A percentile compares a stretch with the other conserved stretches of the same genome.
These are phyloP conservation scores for Hysterium pulicare DNA, from an alignment of 2,329 filamentous ascomycete species.

Conservation along the genomic window DNA sequence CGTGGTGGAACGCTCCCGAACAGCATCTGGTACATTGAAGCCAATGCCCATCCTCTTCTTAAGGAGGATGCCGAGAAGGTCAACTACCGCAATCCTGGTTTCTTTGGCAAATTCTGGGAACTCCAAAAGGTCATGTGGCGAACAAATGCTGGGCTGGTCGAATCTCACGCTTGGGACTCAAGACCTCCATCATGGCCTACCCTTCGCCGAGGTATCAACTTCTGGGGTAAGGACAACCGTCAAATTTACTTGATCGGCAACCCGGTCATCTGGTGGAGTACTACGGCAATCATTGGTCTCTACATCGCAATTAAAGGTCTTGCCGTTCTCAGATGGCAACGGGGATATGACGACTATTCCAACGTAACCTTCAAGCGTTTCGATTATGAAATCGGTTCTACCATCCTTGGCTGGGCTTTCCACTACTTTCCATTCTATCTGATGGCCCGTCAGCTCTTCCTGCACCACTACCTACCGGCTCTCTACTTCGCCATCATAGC, in stretches of 20 bases:
- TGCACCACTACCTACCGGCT: conserved; percentile 97
- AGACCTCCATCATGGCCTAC: conserved; percentile 91
- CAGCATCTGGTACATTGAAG: conserved; percentile 95
- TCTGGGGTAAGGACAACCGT: conserved; percentile 91
- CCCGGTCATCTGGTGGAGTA: conserved; percentile 90
- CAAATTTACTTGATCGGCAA: conserved; percentile 98
- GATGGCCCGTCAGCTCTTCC: conserved; percentile 96
- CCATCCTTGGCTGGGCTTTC: conserved; percentile 89
- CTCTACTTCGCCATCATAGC: conserved; percentile 92
- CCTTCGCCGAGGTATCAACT: conserved; percentile 93
- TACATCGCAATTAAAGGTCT: conserved; percentile 85
- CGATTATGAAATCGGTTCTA: conserved; percentile 91
- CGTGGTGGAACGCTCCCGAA: conserved; percentile 88
- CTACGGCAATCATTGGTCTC: conserved; percentile 70
- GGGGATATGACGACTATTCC: conserved; percentile 82
- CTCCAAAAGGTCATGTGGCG: conserved; percentile 98
- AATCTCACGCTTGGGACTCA: conserved; percentile 98
- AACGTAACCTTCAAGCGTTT: conserved; percentile 88
- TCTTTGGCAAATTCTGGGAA: conserved; percentile 97
- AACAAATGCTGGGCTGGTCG: conserved; percentile 92
- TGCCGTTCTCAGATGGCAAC: conserved; percentile 88
- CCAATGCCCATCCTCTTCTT: conserved; percentile 79
- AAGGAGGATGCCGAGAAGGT: conserved; percentile 79
- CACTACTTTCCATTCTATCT: conserved; percentile 99
- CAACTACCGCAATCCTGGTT: conserved; percentile 91